These are phyloP conservation scores for Microdochium bolleyi DNA, from an alignment of 2,329 filamentous ascomycete genomes.

Conservation along the genomic window DNA sequence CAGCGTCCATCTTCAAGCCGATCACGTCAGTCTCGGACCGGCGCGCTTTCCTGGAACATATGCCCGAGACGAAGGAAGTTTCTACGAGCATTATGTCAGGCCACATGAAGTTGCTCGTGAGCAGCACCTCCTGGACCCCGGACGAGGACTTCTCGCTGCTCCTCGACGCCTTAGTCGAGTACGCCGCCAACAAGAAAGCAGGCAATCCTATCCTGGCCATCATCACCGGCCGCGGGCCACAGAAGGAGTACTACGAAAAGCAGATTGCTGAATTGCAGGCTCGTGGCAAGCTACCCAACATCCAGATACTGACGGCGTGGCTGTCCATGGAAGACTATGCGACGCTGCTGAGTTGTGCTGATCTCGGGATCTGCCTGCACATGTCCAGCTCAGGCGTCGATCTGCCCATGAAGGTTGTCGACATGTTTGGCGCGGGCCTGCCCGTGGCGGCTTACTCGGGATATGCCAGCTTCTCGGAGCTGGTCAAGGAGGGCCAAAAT, in stretches of 20 bases:
- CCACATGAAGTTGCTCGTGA: conserved; percentile 66
- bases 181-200: conserved; percentile 43
- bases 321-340: conserved; percentile 81
- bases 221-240: conserved; percentile 90
- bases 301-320: conserved; percentile 76
- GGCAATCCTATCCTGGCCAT: conserved; percentile 69
- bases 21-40: conserved; percentile 39
- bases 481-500: conserved; percentile 83
- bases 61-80: conserved; percentile 56
- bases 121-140: conserved; percentile 93
- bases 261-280: conserved; percentile 54
- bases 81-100: conserved; percentile 51
- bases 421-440: conserved; percentile 94
- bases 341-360: conserved; percentile 71
- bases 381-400: conserved; percentile 92
- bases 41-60: conserved; percentile 50
- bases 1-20: conserved; percentile 74
- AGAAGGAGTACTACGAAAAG: conserved; percentile 66
- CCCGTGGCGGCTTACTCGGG: conserved; percentile 81
- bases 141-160: conserved; percentile 92
- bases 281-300: conserved; percentile 56
- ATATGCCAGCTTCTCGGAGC: conserved; percentile 83
- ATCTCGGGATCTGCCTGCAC: conserved; percentile 86
- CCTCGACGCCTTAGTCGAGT: conserved; percentile 71
- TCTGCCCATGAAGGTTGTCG: conserved; percentile 97